Conservation (phyloP, 225 moss, liverwort and hornwort genomes). For the Pseudoscleropodium purum region DNA sequence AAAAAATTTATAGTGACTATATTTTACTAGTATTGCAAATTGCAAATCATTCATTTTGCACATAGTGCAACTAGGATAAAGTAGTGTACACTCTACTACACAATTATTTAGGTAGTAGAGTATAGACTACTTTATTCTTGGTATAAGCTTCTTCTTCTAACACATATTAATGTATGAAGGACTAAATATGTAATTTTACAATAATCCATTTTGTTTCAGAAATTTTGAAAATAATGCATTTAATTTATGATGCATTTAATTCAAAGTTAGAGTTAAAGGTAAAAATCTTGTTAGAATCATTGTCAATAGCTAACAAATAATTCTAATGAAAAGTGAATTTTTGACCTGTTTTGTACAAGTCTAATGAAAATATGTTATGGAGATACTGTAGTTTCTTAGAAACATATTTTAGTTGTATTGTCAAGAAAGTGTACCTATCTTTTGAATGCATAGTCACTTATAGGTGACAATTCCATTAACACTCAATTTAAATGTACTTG, state of each 20-base stretch:
- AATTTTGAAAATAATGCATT: background rate
- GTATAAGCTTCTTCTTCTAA: background rate
- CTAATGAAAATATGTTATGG: background rate
- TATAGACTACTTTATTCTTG: background rate
- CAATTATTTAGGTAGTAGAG: background rate
- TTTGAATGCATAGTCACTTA: no score
- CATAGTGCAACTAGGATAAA: background rate
- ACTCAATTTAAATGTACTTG: no score
- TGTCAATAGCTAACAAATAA: background rate
- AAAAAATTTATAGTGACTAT: background rate
- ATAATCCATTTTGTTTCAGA: background rate
- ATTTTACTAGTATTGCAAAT: background rate
- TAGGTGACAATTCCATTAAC: no score
- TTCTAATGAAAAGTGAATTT: background rate
- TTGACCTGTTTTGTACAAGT: rapidly evolving
- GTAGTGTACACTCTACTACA: background rate
- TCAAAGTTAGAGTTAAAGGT: background rate
- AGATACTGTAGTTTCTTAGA: background rate
- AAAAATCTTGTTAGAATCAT: background rate
- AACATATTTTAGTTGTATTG: background rate
- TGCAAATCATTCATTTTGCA: background rate
- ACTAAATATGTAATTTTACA: background rate
- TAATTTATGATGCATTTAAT: no score
- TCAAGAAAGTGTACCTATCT: background rate
- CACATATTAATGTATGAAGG: background rate